phyloP scores from a whole-genome alignment of 768 basidiomycete species.

The Pholiota conissans region DNA sequence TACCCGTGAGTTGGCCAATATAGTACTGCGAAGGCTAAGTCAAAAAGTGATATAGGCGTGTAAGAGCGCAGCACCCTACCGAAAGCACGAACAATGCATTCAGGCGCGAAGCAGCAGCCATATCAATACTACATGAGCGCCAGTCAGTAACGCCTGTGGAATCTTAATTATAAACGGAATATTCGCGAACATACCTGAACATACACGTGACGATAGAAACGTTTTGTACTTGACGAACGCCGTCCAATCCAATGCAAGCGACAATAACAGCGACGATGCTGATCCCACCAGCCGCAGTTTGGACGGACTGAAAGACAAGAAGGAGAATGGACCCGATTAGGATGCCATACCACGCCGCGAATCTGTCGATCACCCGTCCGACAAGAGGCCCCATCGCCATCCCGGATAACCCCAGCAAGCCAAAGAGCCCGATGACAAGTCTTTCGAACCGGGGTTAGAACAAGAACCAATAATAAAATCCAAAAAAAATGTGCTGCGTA shows the following conservation, averaged over 20 bases:
- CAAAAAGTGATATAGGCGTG: background rate
- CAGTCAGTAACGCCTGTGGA: conserved; percentile 3
- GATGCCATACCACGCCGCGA: conserved; percentile 67
- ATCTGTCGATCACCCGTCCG: conserved; percentile 57
- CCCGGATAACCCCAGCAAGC: conserved; percentile 59
- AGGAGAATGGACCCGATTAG: conserved; percentile 47
- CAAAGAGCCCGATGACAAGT: conserved; percentile 58
- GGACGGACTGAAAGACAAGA: conserved; percentile 50
- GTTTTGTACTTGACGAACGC: conserved; percentile 61
- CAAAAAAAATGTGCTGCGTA: conserved; percentile 27
- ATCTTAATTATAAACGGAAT: background rate
- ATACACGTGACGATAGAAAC: conserved; percentile 56
- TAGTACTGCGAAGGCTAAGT: conserved; percentile 37
- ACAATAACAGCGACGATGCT: conserved; percentile 62
- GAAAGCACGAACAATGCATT: conserved; percentile 68
- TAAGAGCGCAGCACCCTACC: conserved; percentile 28
- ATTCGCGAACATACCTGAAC: conserved; percentile 33
- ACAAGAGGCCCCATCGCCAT: conserved; percentile 58
- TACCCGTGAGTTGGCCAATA: conserved; percentile 73
- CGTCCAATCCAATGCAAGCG: conserved; percentile 59
- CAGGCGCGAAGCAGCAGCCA: conserved; percentile 52
- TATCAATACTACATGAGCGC: conserved; percentile 17
- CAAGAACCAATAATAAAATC: background rate
- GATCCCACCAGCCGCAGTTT: conserved; percentile 57
- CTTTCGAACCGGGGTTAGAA: conserved; percentile 12